Conservation (phyloP, 2,329 filamentous ascomycete genomes). For the Arthrobotrys conoides region DNA sequence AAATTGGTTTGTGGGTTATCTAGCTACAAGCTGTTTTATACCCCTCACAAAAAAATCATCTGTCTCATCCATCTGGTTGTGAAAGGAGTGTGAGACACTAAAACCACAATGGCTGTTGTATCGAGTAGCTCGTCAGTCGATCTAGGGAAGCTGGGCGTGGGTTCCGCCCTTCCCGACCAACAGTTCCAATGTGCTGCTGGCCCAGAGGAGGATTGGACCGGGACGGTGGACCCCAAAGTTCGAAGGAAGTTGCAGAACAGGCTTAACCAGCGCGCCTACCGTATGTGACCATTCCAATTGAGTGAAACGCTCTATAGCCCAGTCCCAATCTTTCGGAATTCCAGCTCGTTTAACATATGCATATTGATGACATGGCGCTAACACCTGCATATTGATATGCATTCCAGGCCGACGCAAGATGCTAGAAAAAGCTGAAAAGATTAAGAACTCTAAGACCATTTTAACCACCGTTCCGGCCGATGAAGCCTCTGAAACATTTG, state of each 20-base stretch:
- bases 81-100: constrained; percentile 36
- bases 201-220: constrained; percentile 64
- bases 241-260: constrained; percentile 64
- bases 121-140: constrained; percentile 53
- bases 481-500: constrained; percentile 21
- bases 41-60: neutral
- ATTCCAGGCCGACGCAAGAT: constrained; percentile 57
- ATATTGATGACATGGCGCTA: constrained; percentile 56
- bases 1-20: constrained; percentile 1
- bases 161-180: constrained; percentile 58
- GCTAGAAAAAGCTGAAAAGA: constrained; percentile 55
- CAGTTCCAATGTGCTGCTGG: constrained; percentile 58
- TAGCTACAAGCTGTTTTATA: constrained; percentile 1
- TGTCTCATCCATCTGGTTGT: neutral
- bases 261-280: constrained; percentile 62
- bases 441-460: constrained; percentile 52
- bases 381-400: constrained; percentile 40
- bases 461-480: constrained; percentile 12
- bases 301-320: neutral
- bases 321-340: constrained; percentile 14
- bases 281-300: constrained; percentile 45
- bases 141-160: constrained; percentile 53
- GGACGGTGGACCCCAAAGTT: constrained; percentile 61
- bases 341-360: constrained; percentile 39
- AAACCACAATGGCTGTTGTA: constrained; percentile 49